Base-by-base conservation (phyloP, 176 grass and related monocot species). In the Aegilops longissima region DNA sequence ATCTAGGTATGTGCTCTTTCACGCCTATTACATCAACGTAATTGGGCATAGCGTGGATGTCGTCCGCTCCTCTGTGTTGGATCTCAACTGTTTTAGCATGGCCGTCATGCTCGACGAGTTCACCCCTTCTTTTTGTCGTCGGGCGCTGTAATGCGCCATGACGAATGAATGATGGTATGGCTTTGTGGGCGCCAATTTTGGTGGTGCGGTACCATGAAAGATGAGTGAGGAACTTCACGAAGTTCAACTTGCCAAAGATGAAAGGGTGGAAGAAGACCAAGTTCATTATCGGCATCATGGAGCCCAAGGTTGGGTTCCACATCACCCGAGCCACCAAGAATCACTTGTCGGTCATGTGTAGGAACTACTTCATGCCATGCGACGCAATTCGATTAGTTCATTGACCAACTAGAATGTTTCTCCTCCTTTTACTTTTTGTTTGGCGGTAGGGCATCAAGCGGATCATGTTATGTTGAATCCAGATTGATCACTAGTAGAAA, bases 201-300 rank as follows among this genome's bases (percentile, higher is more conserved):
- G 5, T 45, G 9, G 20, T 88, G 56, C 73, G 91, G 94, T 31
- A 80, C 86, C 30, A 94, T 94, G 92, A 92, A 88, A 8, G 90
- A 90, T 52, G 94, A 92, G 40, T 94, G 80, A 94, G 92, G 47
- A 94, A 79, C 83, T 97, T 97, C 70, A 81, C 92, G 12, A 90
- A 93, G 77, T 52, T 92, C n/a, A 97, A 92, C 11, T 47, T 97
- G 27, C 92, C 86, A 20, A 92, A 90, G 47, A 76, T 80, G 36
- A 93, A 97, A 52, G 83, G 89, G 17, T 82, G 84, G 27, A 94
- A 92, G 90, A 92, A 94, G 77, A 87, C 80, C 6, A 94, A 97
- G 58, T 97, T 85, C 76, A 94, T 86, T 86, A 12, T 97, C 17
- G 92, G 88, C 0, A 90, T 97, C 23, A 67, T 81, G 13, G 90